phyloP scores from a whole-genome alignment of 768 basidiomycete species.

The Kwoniella dejecticola region DNA sequence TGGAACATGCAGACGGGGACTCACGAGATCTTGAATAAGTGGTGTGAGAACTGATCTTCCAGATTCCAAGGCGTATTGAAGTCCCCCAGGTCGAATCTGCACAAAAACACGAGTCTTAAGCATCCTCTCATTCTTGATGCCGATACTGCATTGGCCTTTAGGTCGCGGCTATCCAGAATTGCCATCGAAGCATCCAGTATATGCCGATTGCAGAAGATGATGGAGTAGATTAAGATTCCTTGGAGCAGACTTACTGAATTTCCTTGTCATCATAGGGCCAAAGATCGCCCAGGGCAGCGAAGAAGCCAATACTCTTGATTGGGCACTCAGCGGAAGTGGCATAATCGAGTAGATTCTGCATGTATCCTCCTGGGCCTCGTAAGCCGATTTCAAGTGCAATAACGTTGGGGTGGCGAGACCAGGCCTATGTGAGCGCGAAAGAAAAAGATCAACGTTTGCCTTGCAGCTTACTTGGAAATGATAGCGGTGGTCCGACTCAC shows the following conservation, averaged over 20 bases:
- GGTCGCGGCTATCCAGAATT: no score
- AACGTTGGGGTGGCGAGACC: conserved; percentile 4
- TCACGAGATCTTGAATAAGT: conserved; percentile 8
- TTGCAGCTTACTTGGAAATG: no score
- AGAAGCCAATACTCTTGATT: conserved; percentile 15
- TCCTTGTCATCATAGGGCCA: conserved; percentile 11
- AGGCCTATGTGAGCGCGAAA: neutral
- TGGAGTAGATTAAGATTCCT: neutral
- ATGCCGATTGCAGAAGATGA: no score
- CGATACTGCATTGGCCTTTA: no score
- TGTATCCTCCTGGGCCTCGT: conserved; percentile 8
- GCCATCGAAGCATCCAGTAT: no score
- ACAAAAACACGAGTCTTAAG: neutral
- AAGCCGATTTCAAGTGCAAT: conserved; percentile 13
- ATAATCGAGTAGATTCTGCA: conserved; percentile 16
- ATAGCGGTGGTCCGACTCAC: neutral
- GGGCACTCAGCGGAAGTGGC: conserved; percentile 12
- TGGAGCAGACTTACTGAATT: conserved; percentile 8
- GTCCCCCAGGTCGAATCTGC: conserved; percentile 14
- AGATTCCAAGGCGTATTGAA: conserved; percentile 10
- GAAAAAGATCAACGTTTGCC: no score
- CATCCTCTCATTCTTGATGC: no score
- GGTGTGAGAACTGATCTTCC: conserved; percentile 3
- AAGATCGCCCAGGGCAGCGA: conserved; percentile 16
- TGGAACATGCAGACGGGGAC: no score